Conservation (phyloP, 768 basidiomycete genomes). For the Candolleomyces aberdarensis region DNA sequence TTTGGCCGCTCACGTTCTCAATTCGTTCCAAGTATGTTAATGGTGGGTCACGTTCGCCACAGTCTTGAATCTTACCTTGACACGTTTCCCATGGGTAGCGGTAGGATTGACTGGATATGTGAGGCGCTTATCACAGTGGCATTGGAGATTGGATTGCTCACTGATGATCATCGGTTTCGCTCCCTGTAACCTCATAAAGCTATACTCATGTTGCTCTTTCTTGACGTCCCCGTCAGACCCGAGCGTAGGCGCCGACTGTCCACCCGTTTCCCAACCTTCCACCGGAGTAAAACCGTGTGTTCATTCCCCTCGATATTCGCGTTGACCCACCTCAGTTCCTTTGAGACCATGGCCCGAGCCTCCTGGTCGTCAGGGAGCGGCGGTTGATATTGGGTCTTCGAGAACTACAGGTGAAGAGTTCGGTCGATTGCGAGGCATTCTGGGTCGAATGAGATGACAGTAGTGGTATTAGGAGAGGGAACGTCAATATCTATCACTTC, state of each 20-base stretch:
- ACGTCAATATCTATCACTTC: slow-evolving; percentile 72
- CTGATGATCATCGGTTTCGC: too few relatives aligned
- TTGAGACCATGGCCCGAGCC: slow-evolving; percentile 50
- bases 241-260: slow-evolving; percentile 59
- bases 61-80: too few relatives aligned
- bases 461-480: slow-evolving; percentile 1
- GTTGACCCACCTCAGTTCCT: slow-evolving; percentile 67
- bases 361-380: slow-evolving; percentile 59
- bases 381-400: slow-evolving; percentile 44
- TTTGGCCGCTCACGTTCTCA: too few relatives aligned
- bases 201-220: not conserved
- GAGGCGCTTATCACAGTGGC: too few relatives aligned
- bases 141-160: too few relatives aligned
- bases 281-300: slow-evolving; percentile 44
- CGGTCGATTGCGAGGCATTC: slow-evolving; percentile 94
- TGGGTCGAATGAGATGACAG: slow-evolving; percentile 68
- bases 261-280: slow-evolving; percentile 62
- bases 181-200: too few relatives aligned
- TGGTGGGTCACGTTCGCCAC: too few relatives aligned
- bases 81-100: too few relatives aligned
- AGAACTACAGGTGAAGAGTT: slow-evolving; percentile 79
- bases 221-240: slow-evolving; percentile 1
- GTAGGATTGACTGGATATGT: too few relatives aligned
- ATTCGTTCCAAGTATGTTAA: too few relatives aligned
- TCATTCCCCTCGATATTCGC: slow-evolving; percentile 44